Conservation (phyloP, 805 yeast genomes). For the Schwanniomyces sp. region DNA sequence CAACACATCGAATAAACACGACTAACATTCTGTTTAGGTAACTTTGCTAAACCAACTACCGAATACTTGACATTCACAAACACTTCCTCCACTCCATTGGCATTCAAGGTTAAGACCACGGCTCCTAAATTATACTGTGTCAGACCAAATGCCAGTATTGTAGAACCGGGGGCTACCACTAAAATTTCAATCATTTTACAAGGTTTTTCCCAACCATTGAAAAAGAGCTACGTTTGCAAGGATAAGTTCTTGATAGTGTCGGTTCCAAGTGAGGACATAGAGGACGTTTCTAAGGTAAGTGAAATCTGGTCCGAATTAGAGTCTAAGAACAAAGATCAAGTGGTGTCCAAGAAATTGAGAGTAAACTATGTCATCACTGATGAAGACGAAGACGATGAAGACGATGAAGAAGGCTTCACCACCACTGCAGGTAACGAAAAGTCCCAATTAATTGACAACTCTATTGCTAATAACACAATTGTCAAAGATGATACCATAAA, state of each 20-base stretch:
- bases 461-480: constrained; percentile 3
- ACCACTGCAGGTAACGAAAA: constrained; percentile 1
- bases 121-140: constrained; percentile 96
- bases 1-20: neutral
- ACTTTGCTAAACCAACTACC: constrained; percentile 71
- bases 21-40: constrained; percentile 45
- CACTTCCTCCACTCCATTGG: constrained; percentile 57
- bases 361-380: constrained; percentile 51
- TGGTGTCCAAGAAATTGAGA: constrained; percentile 64
- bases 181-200: constrained; percentile 83
- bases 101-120: constrained; percentile 96
- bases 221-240: constrained; percentile 72
- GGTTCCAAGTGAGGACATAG: constrained; percentile 68
- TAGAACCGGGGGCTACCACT: constrained; percentile 70
- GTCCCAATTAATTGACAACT: constrained; percentile 2
- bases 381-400: constrained; percentile 17
- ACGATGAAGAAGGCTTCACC: neutral
- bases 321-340: constrained; percentile 51
- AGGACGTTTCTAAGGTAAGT: constrained; percentile 56
- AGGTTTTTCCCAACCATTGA: constrained; percentile 76
- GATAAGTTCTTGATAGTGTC: constrained; percentile 92
- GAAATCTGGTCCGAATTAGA: constrained; percentile 78
- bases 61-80: constrained; percentile 58
- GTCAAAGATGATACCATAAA: constrained; percentile 5
- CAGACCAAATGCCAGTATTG: constrained; percentile 87